Percentiles rank a stretch among this genome's conserved stretches.
Evolutionary conservation across 148 eudicot species (phyloP).

Genomic region (Arbutus unedo): DNA sequence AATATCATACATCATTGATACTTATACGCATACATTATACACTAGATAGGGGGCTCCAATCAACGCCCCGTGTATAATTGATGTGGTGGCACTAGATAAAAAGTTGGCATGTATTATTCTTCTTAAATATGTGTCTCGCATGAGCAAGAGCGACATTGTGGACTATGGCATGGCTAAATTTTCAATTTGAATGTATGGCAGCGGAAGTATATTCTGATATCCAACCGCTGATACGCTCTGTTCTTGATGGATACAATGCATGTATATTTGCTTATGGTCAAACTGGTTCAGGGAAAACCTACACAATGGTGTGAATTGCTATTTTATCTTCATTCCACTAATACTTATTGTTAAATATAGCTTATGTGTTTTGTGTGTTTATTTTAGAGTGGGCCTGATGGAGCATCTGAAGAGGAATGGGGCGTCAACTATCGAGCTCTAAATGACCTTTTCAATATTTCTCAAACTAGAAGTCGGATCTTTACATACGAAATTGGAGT

Average conservation of each 20-base stretch:
- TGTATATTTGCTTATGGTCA: slow-evolving; percentile 89
- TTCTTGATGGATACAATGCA: slow-evolving; percentile 74
- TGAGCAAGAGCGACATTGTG: background rate
- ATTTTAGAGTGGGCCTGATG: slow-evolving; percentile 31
- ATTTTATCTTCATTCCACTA: background rate
- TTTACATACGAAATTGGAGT: slow-evolving; percentile 29
- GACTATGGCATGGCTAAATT: background rate
- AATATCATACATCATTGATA: background rate
- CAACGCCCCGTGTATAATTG: background rate
- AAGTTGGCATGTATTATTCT: background rate
- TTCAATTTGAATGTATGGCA: slow-evolving; percentile 22
- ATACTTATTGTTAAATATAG: background rate
- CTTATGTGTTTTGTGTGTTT: background rate
- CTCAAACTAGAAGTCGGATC: slow-evolving; percentile 25
- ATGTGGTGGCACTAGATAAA: slow-evolving; percentile 6
- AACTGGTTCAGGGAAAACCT: slow-evolving; percentile 83
- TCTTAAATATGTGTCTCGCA: background rate
- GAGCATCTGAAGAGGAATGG: slow-evolving; percentile 33
- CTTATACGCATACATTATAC: background rate
- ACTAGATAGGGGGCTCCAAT: background rate
- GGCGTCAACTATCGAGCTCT: slow-evolving; percentile 42
- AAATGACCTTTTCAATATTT: slow-evolving; percentile 37
- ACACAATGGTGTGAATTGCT: slow-evolving; percentile 55
- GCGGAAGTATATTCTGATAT: slow-evolving; percentile 57
- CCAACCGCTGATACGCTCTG: slow-evolving; percentile 60